Conservation (phyloP, 2,329 filamentous ascomycete genomes). For the Fusarium incarnatum region DNA sequence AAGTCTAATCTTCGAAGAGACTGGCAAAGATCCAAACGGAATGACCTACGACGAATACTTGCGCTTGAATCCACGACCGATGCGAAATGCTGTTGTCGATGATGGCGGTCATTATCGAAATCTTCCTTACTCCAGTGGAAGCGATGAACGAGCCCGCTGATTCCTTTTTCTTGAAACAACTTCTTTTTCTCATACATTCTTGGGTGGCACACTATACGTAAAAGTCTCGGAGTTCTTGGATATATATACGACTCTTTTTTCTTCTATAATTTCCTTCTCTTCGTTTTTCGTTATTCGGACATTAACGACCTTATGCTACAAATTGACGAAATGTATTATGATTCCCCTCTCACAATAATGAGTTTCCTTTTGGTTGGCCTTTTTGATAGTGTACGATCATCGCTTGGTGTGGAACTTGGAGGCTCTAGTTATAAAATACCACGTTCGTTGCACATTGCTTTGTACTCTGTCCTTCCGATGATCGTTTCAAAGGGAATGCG, state of each 20-base stretch:
- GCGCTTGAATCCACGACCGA: slow-evolving; percentile 32
- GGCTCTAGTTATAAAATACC: slow-evolving; percentile 25
- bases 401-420: neutral
- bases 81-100: slow-evolving; percentile 29
- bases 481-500: slow-evolving; percentile 13
- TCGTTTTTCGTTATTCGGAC: neutral
- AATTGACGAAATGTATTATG: slow-evolving; percentile 29
- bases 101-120: slow-evolving; percentile 35
- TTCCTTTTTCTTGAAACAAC: neutral
- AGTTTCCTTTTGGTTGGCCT: neutral
- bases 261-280: neutral
- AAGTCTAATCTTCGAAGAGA: slow-evolving; percentile 36
- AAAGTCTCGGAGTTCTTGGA: slow-evolving; percentile 11
- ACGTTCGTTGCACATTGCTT: slow-evolving; percentile 28
- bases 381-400: slow-evolving; percentile 10
- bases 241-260: neutral
- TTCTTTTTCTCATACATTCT: neutral
- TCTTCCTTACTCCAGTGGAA: slow-evolving; percentile 19
- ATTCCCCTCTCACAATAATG: neutral
- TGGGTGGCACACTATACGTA: neutral
- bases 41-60: slow-evolving; percentile 43
- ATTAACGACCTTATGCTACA: slow-evolving; percentile 15
- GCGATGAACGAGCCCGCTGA: slow-evolving; percentile 18
- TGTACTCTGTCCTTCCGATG: slow-evolving; percentile 17
- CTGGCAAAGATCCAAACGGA: slow-evolving; percentile 21